Percentiles rank a stretch among this genome's conserved stretches.
These are phyloP conservation scores for Talaromyces ruber DNA, from an alignment of 495 filamentous ascomycete genomes.

Conservation along the genomic window DNA sequence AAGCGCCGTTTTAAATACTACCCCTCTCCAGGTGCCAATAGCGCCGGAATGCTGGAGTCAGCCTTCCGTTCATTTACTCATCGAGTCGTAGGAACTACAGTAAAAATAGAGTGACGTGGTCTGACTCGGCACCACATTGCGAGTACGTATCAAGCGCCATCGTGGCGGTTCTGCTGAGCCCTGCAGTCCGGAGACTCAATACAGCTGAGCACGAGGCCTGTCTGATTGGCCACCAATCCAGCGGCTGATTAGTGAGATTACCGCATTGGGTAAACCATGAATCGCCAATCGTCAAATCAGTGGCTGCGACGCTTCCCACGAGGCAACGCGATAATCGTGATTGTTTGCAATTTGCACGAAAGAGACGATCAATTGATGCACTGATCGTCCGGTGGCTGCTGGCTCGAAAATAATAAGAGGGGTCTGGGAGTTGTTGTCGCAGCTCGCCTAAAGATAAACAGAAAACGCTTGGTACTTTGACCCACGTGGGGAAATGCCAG, in stretches of 20 bases:
- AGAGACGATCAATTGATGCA: background rate
- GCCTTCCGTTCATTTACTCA: background rate
- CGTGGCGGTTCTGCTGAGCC: background rate
- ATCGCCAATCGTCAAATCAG: background rate
- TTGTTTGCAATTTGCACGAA: background rate
- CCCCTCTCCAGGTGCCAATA: background rate
- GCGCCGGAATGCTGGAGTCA: background rate
- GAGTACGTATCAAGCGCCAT: background rate
- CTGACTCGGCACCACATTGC: background rate
- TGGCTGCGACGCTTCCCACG: background rate
- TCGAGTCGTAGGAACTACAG: background rate
- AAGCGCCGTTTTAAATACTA: constrained; percentile 5
- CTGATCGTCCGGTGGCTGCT: background rate
- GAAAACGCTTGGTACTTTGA: background rate
- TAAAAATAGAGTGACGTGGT: background rate
- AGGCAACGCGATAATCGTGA: background rate
- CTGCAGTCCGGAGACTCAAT: background rate
- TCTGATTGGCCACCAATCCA: background rate
- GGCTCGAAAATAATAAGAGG: background rate
- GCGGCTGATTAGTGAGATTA: background rate
- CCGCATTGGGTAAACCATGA: background rate
- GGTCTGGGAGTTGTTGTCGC: background rate
- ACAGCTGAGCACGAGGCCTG: background rate
- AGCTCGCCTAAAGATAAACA: background rate
- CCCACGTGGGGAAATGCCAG: background rate